Percentiles rank a stretch among this genome's conserved stretches.
These are phyloP conservation scores for Cubamyces sp. DNA, from an alignment of 768 basidiomycete species.

Conservation along the genomic window DNA sequence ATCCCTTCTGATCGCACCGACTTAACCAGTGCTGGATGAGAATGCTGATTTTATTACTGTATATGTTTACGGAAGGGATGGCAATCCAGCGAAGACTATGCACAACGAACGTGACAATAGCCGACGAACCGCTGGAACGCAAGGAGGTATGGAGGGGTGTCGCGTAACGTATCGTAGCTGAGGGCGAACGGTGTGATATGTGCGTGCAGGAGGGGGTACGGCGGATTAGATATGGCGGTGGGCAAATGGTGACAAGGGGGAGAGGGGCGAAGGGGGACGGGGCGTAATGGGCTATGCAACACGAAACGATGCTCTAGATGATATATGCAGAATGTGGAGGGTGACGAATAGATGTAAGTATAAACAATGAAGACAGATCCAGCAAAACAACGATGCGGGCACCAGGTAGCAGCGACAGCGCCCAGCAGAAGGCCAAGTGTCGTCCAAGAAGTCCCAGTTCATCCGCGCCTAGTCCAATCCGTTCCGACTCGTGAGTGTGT, in stretches of 20 bases:
- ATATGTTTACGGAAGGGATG: conserved; percentile 9
- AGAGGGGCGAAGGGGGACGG: conserved; percentile 4
- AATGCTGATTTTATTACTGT: conserved; percentile 6
- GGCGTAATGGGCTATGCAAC: conserved; percentile 18
- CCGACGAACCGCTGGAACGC: conserved; percentile 16
- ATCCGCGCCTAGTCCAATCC: neutral
- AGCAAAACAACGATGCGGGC: conserved; percentile 1
- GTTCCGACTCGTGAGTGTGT: neutral
- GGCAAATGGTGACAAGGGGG: neutral
- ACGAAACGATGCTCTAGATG: conserved; percentile 18
- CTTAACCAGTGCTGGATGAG: neutral
- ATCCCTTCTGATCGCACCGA: neutral
- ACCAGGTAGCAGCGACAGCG: neutral
- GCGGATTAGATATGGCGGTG: neutral
- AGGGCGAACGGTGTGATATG: conserved; percentile 11
- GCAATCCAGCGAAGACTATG: conserved; percentile 14
- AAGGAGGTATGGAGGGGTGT: conserved; percentile 23
- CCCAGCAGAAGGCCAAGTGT: neutral
- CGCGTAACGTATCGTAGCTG: conserved; percentile 27
- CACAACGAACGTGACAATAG: conserved; percentile 20
- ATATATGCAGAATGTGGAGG: conserved; percentile 13
- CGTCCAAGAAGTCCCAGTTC: conserved; percentile 11
- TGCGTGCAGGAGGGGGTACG: neutral
- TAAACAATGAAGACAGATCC: conserved; percentile 21
- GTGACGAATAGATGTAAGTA: conserved; percentile 24